Conservation (phyloP, 495 filamentous ascomycete species). For the Terfezia claveryi region DNA sequence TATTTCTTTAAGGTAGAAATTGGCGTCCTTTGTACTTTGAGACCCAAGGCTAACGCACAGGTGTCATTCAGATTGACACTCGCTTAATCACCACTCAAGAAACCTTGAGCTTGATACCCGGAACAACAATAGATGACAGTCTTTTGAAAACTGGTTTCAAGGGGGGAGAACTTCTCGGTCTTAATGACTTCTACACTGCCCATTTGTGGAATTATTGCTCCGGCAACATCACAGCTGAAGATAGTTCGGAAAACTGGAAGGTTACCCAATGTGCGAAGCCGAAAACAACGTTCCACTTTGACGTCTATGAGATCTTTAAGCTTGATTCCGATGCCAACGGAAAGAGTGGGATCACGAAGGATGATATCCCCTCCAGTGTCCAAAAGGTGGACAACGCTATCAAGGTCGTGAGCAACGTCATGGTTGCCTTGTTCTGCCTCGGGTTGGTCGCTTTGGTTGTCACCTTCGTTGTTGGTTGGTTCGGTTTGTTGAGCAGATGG, state of each 20-base stretch:
- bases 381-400: conserved; percentile 46
- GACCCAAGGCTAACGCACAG: neutral
- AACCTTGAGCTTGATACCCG: conserved; percentile 4
- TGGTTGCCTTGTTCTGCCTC: conserved; percentile 33
- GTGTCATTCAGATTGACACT: conserved; percentile 10
- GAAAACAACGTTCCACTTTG: conserved; percentile 34
- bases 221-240: conserved; percentile 22
- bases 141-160: conserved; percentile 8
- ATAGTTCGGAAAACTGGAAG: conserved; percentile 30
- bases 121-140: conserved; percentile 8
- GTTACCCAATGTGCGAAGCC: conserved; percentile 55
- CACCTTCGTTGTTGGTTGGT: conserved; percentile 45
- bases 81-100: conserved; percentile 8
- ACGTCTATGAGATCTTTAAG: conserved; percentile 26
- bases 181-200: conserved; percentile 62
- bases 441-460: conserved; percentile 48
- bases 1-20: conserved; percentile 42
- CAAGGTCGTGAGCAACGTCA: conserved; percentile 37
- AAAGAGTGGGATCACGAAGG: neutral
- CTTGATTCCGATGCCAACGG: conserved; percentile 21
- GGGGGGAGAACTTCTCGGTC: conserved; percentile 30
- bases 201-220: conserved; percentile 76
- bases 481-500: conserved; percentile 44
- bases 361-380: conserved; percentile 32
- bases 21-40: neutral